phyloP scores from a whole-genome alignment of 2,329 filamentous ascomycete species.

The Myotisia sp. region DNA sequence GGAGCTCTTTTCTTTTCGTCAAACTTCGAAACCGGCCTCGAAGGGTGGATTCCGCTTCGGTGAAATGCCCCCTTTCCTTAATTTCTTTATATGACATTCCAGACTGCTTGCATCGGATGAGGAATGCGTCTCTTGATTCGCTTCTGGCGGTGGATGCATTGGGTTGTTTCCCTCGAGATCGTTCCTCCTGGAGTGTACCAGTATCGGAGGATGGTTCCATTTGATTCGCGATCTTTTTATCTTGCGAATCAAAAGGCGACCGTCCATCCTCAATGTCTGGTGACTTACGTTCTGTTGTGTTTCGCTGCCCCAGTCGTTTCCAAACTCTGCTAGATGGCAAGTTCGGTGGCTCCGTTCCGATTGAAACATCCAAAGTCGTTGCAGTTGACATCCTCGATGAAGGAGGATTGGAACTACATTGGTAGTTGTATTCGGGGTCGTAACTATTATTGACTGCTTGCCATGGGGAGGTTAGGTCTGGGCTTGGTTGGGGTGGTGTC shows the following conservation, averaged over 20 bases:
- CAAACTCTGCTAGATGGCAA: too few species aligned
- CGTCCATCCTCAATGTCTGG: too few species aligned
- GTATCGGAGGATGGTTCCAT: not conserved
- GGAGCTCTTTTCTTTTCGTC: slow-evolving; percentile 32
- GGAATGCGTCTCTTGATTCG: slow-evolving; percentile 23
- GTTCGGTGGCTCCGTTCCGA: too few species aligned
- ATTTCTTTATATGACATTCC: slow-evolving; percentile 36
- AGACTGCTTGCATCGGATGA: slow-evolving; percentile 28
- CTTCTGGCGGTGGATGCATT: slow-evolving; percentile 8
- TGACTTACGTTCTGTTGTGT: too few species aligned
- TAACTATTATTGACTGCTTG: not conserved
- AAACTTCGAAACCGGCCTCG: slow-evolving; percentile 34
- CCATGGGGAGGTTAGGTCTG: not conserved
- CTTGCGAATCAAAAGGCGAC: too few species aligned
- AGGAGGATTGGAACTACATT: slow-evolving; percentile 7
- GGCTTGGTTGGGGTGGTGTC: not conserved
- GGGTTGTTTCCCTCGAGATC: not conserved
- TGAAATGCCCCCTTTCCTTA: slow-evolving; percentile 29
- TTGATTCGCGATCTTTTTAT: not conserved
- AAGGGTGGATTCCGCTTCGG: slow-evolving; percentile 35
- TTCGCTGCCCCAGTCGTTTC: too few species aligned
- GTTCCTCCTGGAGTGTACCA: not conserved
- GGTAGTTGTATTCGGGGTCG: slow-evolving; percentile 1
- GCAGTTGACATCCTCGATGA: slow-evolving; percentile 6
- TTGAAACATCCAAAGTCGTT: slow-evolving; percentile 2